These are phyloP conservation scores for Pistacia atlantica DNA, from an alignment of 345 rosid species.

Conservation along the genomic window DNA sequence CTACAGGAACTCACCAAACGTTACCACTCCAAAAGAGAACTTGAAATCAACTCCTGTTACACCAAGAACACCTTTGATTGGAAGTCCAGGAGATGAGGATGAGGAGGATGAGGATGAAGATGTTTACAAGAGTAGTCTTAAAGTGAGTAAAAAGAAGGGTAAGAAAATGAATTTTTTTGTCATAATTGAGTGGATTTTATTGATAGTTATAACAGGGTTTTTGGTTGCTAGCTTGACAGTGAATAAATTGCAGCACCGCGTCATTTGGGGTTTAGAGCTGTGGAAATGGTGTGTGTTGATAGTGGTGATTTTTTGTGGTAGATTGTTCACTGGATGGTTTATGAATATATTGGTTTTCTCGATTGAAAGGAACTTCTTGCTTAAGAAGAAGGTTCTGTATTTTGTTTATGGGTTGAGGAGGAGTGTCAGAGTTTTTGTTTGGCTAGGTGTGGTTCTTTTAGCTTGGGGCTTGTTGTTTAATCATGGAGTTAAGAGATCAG, in stretches of 20 bases:
- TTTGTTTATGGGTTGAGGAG: slow-evolving; percentile 56
- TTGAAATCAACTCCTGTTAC: slow-evolving; percentile 44
- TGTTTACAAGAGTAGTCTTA: slow-evolving; percentile 39
- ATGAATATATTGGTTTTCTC: slow-evolving; percentile 49
- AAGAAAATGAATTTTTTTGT: slow-evolving; percentile 34
- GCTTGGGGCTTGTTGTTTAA: slow-evolving; percentile 59
- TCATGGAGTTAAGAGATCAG: slow-evolving; percentile 44
- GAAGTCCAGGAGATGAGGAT: slow-evolving; percentile 28
- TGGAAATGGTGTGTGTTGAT: slow-evolving; percentile 67
- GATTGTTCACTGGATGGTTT: slow-evolving; percentile 51
- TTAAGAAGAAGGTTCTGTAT: slow-evolving; percentile 65
- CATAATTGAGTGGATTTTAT: slow-evolving; percentile 31
- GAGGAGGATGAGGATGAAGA: slow-evolving; percentile 46
- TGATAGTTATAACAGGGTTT: slow-evolving; percentile 32
- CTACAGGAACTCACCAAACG: slow-evolving; percentile 31
- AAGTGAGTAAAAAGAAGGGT: slow-evolving; percentile 25
- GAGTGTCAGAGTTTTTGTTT: slow-evolving; percentile 52
- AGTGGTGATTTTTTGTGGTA: slow-evolving; percentile 50
- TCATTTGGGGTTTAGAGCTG: slow-evolving; percentile 44
- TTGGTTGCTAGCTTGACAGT: slow-evolving; percentile 42
- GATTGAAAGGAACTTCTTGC: slow-evolving; percentile 58
- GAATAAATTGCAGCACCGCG: slow-evolving; percentile 23
- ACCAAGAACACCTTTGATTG: slow-evolving; percentile 53
- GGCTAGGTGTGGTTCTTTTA: slow-evolving; percentile 51
- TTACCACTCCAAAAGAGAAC: slow-evolving; percentile 28